Evolutionary conservation across 106 monocot species (phyloP).

Genomic region (Amphibolis antarctica): DNA sequence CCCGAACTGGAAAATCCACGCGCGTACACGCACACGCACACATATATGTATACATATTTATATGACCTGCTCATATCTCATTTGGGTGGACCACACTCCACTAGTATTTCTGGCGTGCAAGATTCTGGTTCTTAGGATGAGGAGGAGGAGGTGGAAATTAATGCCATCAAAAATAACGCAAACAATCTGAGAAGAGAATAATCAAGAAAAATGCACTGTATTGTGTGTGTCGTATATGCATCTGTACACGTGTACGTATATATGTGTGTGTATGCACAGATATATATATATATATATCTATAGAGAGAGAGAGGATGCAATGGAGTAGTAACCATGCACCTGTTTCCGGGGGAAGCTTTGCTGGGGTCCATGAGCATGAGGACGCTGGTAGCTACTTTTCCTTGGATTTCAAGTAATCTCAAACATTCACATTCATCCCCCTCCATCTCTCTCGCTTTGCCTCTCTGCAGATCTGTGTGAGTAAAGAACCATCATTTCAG

Average conservation of each 20-base stretch:
- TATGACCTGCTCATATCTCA: neutral
- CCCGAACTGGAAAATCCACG: neutral
- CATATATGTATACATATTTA: neutral
- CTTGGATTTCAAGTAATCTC: conserved; percentile 48
- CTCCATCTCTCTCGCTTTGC: conserved; percentile 8
- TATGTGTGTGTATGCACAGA: no score
- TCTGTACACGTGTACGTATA: no score
- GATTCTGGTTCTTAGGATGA: neutral
- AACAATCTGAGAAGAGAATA: neutral
- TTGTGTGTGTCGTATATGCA: no score
- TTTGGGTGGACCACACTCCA: conserved; percentile 1
- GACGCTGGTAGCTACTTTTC: conserved; percentile 30
- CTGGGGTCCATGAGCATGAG: conserved; percentile 37
- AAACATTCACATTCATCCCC: conserved; percentile 12
- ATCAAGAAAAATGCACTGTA: neutral
- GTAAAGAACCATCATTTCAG: conserved; percentile 27
- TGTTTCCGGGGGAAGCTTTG: conserved; percentile 10
- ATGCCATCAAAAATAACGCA: neutral
- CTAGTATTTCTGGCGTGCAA: conserved; percentile 4
- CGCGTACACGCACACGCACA: neutral
- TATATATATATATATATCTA: no score
- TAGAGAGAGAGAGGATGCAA: no score
- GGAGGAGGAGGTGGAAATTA: neutral
- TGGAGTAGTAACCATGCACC: no score
- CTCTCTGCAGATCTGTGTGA: conserved; percentile 15